Percentiles rank a stretch among this genome's conserved stretches.
Evolutionary conservation across 495 filamentous ascomycete genomes (phyloP).

Genomic region (Penicillium desertorum): DNA sequence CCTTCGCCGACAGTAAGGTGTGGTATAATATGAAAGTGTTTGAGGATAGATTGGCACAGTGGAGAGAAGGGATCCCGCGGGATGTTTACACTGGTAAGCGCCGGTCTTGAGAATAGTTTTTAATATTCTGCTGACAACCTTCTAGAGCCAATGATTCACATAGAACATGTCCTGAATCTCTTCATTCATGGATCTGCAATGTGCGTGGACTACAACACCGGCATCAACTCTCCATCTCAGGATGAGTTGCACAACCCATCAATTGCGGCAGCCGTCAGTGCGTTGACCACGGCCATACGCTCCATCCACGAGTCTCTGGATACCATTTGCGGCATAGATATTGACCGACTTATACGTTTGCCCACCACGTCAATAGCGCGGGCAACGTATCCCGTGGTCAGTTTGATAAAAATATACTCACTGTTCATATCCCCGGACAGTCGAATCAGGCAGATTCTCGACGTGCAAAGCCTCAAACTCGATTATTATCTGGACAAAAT

Average conservation of each 20-base stretch:
- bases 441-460: conserved; percentile 74
- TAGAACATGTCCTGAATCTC: conserved; percentile 57
- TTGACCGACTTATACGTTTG: conserved; percentile 62
- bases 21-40: conserved; percentile 75
- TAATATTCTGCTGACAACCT: conserved; percentile 11
- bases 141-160: conserved; percentile 31
- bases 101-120: neutral
- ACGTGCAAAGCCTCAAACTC: conserved; percentile 69
- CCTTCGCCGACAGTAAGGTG: conserved; percentile 72
- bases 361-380: conserved; percentile 79
- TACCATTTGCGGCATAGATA: conserved; percentile 60
- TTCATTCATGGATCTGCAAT: conserved; percentile 88
- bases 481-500: conserved; percentile 71
- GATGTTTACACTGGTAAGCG: conserved; percentile 40
- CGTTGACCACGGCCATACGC: conserved; percentile 67
- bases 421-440: conserved; percentile 65
- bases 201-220: conserved; percentile 59
- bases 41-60: conserved; percentile 71
- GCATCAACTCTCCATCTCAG: conserved; percentile 18
- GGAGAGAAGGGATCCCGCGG: conserved; percentile 54
- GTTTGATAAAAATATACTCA: conserved; percentile 85
- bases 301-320: conserved; percentile 76
- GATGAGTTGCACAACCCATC: conserved; percentile 42
- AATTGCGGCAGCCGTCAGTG: conserved; percentile 64
- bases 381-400: conserved; percentile 77